Evolutionary conservation across 2,329 filamentous ascomycete species (phyloP).

Genomic region (Pseudogymnoascus destructans): DNA sequence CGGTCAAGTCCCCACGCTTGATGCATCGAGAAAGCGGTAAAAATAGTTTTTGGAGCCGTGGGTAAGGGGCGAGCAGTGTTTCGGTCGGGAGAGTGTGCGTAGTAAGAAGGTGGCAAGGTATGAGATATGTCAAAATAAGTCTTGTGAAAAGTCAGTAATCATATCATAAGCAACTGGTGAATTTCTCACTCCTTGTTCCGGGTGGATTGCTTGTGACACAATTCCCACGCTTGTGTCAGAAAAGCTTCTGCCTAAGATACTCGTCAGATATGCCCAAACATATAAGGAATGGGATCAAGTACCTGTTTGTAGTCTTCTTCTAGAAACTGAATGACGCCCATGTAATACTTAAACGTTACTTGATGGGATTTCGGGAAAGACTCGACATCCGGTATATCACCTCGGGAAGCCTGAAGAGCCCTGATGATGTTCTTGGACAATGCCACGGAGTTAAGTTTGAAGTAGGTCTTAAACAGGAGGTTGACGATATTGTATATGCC

Average conservation of each 20-base stretch:
- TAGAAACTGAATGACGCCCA: slow-evolving; percentile 83
- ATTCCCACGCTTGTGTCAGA: slow-evolving; percentile 66
- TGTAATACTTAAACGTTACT: slow-evolving; percentile 93
- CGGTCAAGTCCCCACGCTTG: slow-evolving; percentile 65
- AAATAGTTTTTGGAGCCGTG: slow-evolving; percentile 65
- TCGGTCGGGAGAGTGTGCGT: slow-evolving; percentile 70
- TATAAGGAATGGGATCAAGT: slow-evolving; percentile 15
- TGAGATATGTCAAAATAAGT: slow-evolving; percentile 85
- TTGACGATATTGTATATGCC: slow-evolving; percentile 92
- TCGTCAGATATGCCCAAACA: background rate
- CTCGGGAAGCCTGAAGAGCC: slow-evolving; percentile 61
- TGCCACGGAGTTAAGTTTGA: slow-evolving; percentile 83
- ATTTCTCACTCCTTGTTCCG: slow-evolving; percentile 65
- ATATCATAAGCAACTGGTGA: background rate
- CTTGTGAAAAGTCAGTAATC: slow-evolving; percentile 31
- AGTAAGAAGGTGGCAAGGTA: slow-evolving; percentile 84
- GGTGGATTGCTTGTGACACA: slow-evolving; percentile 59
- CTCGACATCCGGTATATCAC: slow-evolving; percentile 69
- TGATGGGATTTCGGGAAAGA: slow-evolving; percentile 80
- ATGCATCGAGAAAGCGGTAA: slow-evolving; percentile 67
- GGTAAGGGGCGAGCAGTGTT: slow-evolving; percentile 59
- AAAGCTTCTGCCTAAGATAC: slow-evolving; percentile 56
- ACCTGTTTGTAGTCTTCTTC: slow-evolving; percentile 85
- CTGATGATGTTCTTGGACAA: slow-evolving; percentile 82
- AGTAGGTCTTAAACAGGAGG: slow-evolving; percentile 95